Conservation (phyloP, 495 filamentous ascomycete genomes). For the Hypoxylon cercidicola region DNA sequence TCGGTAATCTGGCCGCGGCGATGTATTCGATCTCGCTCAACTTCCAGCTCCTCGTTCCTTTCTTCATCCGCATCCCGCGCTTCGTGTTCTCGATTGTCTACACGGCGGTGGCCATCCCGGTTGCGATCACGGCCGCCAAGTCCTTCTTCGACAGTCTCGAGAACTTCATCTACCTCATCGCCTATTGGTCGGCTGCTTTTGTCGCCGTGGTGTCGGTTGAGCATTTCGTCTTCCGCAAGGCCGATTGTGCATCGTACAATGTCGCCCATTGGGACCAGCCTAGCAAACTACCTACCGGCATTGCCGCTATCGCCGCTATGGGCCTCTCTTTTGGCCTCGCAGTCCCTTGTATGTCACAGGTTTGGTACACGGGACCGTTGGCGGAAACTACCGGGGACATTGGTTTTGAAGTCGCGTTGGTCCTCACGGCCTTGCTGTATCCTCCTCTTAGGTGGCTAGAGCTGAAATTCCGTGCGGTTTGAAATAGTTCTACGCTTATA, state of each 20-base stretch:
- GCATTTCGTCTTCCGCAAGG: constrained; percentile 56
- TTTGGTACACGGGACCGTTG: constrained; percentile 63
- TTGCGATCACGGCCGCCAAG: constrained; percentile 58
- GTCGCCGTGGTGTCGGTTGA: constrained; percentile 58
- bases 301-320: constrained; percentile 54
- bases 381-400: constrained; percentile 62
- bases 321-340: constrained; percentile 53
- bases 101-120: constrained; percentile 57
- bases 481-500: background rate
- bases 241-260: constrained; percentile 52
- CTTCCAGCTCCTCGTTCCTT: constrained; percentile 61
- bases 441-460: constrained; percentile 54
- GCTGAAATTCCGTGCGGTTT: constrained; percentile 38
- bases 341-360: constrained; percentile 61
- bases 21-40: constrained; percentile 61
- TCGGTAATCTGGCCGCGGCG: constrained; percentile 59
- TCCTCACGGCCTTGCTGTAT: constrained; percentile 58
- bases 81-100: constrained; percentile 60
- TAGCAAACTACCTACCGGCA: constrained; percentile 56
- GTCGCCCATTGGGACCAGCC: constrained; percentile 59
- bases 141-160: constrained; percentile 59
- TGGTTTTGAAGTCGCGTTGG: constrained; percentile 63
- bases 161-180: constrained; percentile 65
- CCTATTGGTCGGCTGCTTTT: constrained; percentile 65
- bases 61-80: constrained; percentile 54